Conservation (phyloP, 2,329 filamentous ascomycete genomes). For the Exophiala alcalophila region DNA sequence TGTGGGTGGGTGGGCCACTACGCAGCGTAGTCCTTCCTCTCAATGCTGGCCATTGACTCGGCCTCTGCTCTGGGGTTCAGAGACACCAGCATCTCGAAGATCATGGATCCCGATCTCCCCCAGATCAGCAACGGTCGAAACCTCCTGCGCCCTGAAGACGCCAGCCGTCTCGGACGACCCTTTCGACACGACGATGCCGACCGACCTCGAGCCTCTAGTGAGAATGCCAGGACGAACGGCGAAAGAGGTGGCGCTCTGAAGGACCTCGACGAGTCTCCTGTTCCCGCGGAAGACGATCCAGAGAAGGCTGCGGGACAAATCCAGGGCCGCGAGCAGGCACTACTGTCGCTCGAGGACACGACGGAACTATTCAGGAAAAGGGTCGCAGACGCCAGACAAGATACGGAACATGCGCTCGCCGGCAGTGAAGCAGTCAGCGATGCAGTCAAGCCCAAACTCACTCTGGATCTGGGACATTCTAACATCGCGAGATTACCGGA, state of each 20-base stretch:
- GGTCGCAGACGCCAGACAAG: slow-evolving; percentile 48
- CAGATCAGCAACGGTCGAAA: slow-evolving; percentile 11
- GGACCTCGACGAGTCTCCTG: slow-evolving; percentile 17
- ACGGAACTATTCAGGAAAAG: slow-evolving; percentile 45
- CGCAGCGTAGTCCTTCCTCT: slow-evolving; percentile 8
- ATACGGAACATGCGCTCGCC: slow-evolving; percentile 47
- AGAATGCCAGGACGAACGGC: slow-evolving; percentile 19
- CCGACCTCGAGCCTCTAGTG: slow-evolving; percentile 22
- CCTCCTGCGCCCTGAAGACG: slow-evolving; percentile 24
- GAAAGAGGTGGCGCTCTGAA: slow-evolving; percentile 12
- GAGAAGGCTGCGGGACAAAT: slow-evolving; percentile 5
- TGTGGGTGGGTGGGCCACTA: slow-evolving; percentile 20
- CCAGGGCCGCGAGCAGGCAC: slow-evolving; percentile 10
- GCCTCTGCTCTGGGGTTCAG: slow-evolving; percentile 22
- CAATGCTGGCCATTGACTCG: slow-evolving; percentile 27
- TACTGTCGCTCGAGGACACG: slow-evolving; percentile 44
- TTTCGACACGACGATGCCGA: slow-evolving; percentile 23
- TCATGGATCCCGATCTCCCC: slow-evolving; percentile 24
- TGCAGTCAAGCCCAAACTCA: slow-evolving; percentile 49
- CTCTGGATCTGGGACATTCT: slow-evolving; percentile 51
- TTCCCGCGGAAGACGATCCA: slow-evolving; percentile 7
- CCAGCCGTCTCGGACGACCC: slow-evolving; percentile 19
- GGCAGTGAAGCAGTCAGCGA: slow-evolving; percentile 46
- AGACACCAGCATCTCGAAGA: slow-evolving; percentile 17
- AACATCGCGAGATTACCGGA: slow-evolving; percentile 49